Evolutionary conservation across 805 yeast species (phyloP).

Genomic region (Teunomyces aglyptinius): DNA sequence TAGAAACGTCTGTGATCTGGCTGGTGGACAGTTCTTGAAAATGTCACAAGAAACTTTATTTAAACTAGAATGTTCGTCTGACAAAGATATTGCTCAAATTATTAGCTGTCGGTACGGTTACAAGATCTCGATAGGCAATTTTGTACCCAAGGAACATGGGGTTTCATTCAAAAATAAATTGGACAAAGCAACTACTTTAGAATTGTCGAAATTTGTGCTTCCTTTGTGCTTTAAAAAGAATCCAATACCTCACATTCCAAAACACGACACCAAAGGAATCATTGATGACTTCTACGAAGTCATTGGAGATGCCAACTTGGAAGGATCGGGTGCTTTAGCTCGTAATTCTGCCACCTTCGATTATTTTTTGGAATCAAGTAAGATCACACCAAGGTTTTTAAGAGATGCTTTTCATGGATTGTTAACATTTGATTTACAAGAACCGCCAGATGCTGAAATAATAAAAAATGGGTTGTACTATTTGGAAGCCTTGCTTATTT

Average conservation of each 20-base stretch:
- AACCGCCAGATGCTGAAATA: slow-evolving; percentile 24
- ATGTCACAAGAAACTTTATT: slow-evolving; percentile 56
- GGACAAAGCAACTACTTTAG: slow-evolving; percentile 27
- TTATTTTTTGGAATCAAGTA: slow-evolving; percentile 44
- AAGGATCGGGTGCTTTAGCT: slow-evolving; percentile 39
- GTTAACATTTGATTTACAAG: slow-evolving; percentile 24
- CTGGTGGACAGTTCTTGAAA: slow-evolving; percentile 60
- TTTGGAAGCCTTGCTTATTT: slow-evolving; percentile 63
- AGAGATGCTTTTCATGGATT: slow-evolving; percentile 54
- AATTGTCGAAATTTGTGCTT: slow-evolving; percentile 50
- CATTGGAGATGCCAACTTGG: slow-evolving; percentile 61
- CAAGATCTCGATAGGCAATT: slow-evolving; percentile 54
- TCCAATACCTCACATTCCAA: slow-evolving; percentile 57
- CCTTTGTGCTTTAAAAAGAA: slow-evolving; percentile 56
- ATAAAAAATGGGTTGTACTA: slow-evolving; percentile 62
- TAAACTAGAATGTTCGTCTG: slow-evolving; percentile 44
- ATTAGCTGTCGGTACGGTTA: slow-evolving; percentile 78
- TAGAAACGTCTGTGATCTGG: slow-evolving; percentile 64
- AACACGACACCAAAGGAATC: slow-evolving; percentile 68
- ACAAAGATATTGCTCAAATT: slow-evolving; percentile 71
- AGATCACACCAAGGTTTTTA: slow-evolving; percentile 44
- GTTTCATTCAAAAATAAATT: slow-evolving; percentile 28
- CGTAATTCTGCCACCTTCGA: slow-evolving; percentile 48
- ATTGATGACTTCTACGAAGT: slow-evolving; percentile 71
- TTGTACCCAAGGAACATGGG: slow-evolving; percentile 66